These are phyloP conservation scores for Mucor indicus DNA, from an alignment of 371 early-diverging fungal genomes.

Conservation along the genomic window DNA sequence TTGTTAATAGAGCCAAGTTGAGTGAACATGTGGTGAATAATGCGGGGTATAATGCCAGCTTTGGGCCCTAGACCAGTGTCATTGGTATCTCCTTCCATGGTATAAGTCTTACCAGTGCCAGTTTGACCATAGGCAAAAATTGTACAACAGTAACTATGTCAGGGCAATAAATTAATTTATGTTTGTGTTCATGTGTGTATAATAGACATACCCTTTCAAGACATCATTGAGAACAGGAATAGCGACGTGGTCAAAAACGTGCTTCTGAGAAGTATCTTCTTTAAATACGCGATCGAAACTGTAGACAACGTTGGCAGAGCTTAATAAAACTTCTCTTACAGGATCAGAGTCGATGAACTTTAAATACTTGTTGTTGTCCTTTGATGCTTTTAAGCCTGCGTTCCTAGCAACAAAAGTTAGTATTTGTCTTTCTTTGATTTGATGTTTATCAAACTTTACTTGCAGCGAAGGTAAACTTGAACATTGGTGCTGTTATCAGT, in stretches of 20 bases:
- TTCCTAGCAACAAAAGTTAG: no score
- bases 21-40: constrained; percentile 80
- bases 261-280: constrained; percentile 75
- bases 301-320: constrained; percentile 64
- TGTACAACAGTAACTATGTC: constrained; percentile 86
- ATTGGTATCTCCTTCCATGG: constrained; percentile 83
- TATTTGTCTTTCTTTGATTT: neutral
- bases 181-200: constrained; percentile 11
- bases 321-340: constrained; percentile 22
- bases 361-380: neutral
- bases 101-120: constrained; percentile 89
- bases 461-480: constrained; percentile 67
- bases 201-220: constrained; percentile 33
- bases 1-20: constrained; percentile 53
- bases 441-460: constrained; percentile 37
- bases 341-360: constrained; percentile 6
- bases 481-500: constrained; percentile 36
- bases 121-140: constrained; percentile 97
- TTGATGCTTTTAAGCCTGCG: no score
- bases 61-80: constrained; percentile 26
- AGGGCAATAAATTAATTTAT: constrained; percentile 2
- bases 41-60: constrained; percentile 92
- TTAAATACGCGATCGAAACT: constrained; percentile 94
- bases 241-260: constrained; percentile 83
- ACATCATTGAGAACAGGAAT: constrained; percentile 81